These are phyloP conservation scores for Protomyces pachydermus DNA, from an alignment of 1,139 yeast genomes.

Conservation along the genomic window DNA sequence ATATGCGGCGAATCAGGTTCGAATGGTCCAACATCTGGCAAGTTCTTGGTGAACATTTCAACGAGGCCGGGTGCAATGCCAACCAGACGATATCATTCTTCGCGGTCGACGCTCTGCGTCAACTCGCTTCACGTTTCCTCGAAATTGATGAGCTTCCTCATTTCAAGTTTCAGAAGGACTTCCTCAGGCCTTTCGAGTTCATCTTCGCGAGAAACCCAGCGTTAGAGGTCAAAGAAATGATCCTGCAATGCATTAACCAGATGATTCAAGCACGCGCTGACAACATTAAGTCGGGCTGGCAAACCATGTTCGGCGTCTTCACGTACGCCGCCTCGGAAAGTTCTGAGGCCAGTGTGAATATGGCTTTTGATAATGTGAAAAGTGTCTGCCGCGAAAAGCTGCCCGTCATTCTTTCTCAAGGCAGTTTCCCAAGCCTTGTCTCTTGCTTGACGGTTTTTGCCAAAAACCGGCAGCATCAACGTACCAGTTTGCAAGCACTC, in stretches of 20 bases:
- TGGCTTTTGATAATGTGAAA: constrained; percentile 36
- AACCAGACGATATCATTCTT: constrained; percentile 76
- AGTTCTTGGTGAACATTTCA: constrained; percentile 85
- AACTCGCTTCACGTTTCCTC: constrained; percentile 83
- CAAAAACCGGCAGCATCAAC: constrained; percentile 78
- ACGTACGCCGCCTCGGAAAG: constrained; percentile 57
- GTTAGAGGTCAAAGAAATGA: constrained; percentile 73
- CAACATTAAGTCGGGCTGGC: constrained; percentile 90
- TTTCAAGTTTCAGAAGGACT: constrained; percentile 92
- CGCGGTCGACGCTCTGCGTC: constrained; percentile 91
- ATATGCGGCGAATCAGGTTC: constrained; percentile 90
- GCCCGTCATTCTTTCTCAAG: constrained; percentile 63
- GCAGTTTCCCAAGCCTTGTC: constrained; percentile 69
- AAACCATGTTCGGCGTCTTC: constrained; percentile 74
- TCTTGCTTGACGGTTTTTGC: constrained; percentile 73
- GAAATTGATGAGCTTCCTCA: constrained; percentile 91
- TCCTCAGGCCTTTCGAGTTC: constrained; percentile 83
- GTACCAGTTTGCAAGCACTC: constrained; percentile 70
- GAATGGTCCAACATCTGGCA: constrained; percentile 98
- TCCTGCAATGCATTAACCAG: constrained; percentile 80
- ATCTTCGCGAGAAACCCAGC: constrained; percentile 65
- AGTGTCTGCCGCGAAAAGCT: constrained; percentile 60
- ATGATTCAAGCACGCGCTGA: constrained; percentile 73
- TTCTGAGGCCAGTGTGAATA: constrained; percentile 33
- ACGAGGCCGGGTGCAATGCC: constrained; percentile 71